These are phyloP conservation scores for Lactarius sanguifluus DNA, from an alignment of 768 basidiomycete species.

Conservation along the genomic window DNA sequence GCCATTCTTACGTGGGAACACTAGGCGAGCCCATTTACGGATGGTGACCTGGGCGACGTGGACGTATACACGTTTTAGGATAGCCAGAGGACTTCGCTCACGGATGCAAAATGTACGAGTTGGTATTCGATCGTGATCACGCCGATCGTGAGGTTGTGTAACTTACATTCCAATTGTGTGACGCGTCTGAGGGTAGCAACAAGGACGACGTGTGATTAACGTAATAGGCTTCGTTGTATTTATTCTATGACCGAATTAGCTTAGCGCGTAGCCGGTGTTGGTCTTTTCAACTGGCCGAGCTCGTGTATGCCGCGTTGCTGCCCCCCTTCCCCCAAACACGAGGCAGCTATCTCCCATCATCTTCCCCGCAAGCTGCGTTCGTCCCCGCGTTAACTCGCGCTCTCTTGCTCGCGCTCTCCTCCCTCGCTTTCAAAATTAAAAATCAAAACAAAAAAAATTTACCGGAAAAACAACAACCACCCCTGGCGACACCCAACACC, in stretches of 20 bases:
- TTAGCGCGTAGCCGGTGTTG: background rate
- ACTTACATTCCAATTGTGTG: too few species aligned
- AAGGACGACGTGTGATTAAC: too few species aligned
- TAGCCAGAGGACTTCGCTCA: background rate
- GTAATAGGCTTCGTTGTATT: too few species aligned
- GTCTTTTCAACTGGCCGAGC: background rate
- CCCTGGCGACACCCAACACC: background rate
- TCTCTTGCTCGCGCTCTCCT: constrained; percentile 3
- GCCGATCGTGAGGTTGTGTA: background rate
- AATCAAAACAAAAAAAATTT: background rate
- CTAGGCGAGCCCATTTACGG: constrained; percentile 35
- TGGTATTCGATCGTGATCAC: constrained; percentile 17
- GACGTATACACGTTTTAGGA: constrained; percentile 37
- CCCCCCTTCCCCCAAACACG: constrained; percentile 11
- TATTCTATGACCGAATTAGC: background rate
- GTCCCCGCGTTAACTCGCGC: background rate
- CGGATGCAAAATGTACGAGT: background rate
- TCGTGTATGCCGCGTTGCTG: constrained; percentile 7
- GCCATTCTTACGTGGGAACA: background rate
- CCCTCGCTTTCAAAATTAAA: constrained; percentile 11
- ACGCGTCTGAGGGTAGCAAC: too few species aligned
- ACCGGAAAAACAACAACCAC: background rate
- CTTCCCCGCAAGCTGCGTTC: background rate
- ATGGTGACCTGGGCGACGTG: constrained; percentile 39
- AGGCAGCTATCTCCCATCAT: constrained; percentile 13